These are phyloP conservation scores for Lachancea kluyveri DNA, from an alignment of 805 yeast species.

Conservation along the genomic window DNA sequence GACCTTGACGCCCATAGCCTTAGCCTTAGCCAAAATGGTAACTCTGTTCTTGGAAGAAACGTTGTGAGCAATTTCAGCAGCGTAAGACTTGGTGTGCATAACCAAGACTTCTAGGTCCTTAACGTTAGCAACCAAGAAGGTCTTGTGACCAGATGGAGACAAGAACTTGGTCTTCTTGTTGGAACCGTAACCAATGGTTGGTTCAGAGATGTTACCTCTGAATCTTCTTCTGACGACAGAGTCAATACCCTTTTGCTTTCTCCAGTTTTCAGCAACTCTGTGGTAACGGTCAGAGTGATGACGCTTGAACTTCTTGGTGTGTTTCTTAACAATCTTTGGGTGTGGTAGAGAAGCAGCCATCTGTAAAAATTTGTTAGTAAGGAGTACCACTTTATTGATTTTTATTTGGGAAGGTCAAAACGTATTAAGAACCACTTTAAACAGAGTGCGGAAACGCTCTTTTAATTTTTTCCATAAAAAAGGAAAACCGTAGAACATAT, in stretches of 20 bases:
- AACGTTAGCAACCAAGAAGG: constrained; percentile 86
- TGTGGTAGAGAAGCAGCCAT: constrained; percentile 98
- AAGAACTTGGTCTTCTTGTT: constrained; percentile 97
- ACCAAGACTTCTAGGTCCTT: constrained; percentile 91
- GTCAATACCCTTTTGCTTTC: constrained; percentile 99
- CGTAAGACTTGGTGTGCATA: constrained; percentile 96
- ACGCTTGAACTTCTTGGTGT: constrained; percentile 98
- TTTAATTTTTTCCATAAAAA: too few relatives aligned
- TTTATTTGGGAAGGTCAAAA: too few relatives aligned
- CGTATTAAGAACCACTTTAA: too few relatives aligned
- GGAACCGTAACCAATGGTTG: constrained; percentile 99
- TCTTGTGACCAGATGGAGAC: constrained; percentile 97
- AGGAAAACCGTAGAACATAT: too few relatives aligned
- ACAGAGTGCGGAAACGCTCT: too few relatives aligned
- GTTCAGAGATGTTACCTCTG: constrained; percentile 99
- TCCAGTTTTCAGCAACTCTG: constrained; percentile 98
- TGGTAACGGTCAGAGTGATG: constrained; percentile 99
- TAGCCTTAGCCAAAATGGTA: constrained; percentile 91
- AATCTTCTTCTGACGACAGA: constrained; percentile 99
- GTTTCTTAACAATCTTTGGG: constrained; percentile 99
- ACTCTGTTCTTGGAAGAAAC: constrained; percentile 98
- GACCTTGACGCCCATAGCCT: constrained; percentile 96
- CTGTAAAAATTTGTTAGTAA: constrained; percentile 23
- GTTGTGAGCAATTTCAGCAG: constrained; percentile 99
- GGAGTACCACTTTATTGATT: background rate